A percentile compares a stretch with the other conserved stretches of the same genome.
phyloP scores from a whole-genome alignment of 2,329 filamentous ascomycete genomes.

The Waltergamsia citrina region DNA sequence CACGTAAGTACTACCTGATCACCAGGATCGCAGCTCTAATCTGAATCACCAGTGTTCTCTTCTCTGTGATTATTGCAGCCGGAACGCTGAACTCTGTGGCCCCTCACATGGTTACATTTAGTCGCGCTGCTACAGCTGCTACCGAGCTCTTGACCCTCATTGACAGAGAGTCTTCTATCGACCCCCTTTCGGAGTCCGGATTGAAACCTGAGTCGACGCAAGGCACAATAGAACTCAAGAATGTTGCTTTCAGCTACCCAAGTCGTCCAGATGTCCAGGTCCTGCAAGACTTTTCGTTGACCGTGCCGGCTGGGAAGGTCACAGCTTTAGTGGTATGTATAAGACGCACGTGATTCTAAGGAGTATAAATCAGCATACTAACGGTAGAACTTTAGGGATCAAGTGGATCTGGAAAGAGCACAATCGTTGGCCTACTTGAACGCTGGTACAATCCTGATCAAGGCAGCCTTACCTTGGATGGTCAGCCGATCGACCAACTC shows the following conservation, averaged over 20 bases:
- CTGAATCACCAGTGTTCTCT: slow-evolving; percentile 21
- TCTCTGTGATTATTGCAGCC: slow-evolving; percentile 27
- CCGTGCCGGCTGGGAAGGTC: slow-evolving; percentile 33
- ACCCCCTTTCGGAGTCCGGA: slow-evolving; percentile 49
- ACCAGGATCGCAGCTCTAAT: slow-evolving; percentile 10
- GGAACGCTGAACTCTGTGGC: slow-evolving; percentile 23
- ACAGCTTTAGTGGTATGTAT: slow-evolving; percentile 35
- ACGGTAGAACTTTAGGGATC: slow-evolving; percentile 13
- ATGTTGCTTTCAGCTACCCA: slow-evolving; percentile 34
- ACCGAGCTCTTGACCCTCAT: slow-evolving; percentile 26
- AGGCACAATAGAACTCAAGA: slow-evolving; percentile 65
- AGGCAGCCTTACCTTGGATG: slow-evolving; percentile 25
- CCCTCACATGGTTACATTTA: slow-evolving; percentile 26
- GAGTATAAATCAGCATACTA: no score
- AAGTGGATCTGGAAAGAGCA: slow-evolving; percentile 28
- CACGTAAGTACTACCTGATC: slow-evolving; percentile 5
- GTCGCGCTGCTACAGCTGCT: slow-evolving; percentile 23
- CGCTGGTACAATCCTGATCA: slow-evolving; percentile 25
- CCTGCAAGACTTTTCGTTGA: slow-evolving; percentile 28
- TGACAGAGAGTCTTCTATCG: slow-evolving; percentile 23
- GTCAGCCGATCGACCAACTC: slow-evolving; percentile 18
- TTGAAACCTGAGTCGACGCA: slow-evolving; percentile 46
- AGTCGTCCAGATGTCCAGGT: slow-evolving; percentile 30
- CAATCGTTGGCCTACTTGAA: slow-evolving; percentile 27
- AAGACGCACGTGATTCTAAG: no score